phyloP scores from a whole-genome alignment of 768 basidiomycete genomes.

The Ramaria sp. region DNA sequence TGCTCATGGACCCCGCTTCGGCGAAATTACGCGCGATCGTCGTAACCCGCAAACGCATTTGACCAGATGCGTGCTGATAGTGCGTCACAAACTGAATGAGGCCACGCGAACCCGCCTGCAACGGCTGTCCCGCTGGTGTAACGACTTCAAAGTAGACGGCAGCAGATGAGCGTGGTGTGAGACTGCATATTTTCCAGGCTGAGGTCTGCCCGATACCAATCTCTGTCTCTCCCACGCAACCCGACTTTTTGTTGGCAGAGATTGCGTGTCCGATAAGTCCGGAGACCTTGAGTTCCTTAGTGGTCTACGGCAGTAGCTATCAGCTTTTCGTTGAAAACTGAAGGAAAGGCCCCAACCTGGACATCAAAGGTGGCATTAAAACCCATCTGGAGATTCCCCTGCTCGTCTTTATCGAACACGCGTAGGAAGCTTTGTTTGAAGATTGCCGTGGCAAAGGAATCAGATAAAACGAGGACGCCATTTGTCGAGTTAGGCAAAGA shows the following conservation, averaged over 20 bases:
- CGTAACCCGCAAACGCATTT: constrained; percentile 91
- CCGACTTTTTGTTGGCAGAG: constrained; percentile 93
- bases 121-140: constrained; percentile 88
- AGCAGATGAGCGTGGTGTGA: constrained; percentile 78
- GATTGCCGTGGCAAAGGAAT: constrained; percentile 94
- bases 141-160: constrained; percentile 99
- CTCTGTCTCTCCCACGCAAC: constrained; percentile 96
- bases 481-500: constrained; percentile 91
- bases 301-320: constrained; percentile 47
- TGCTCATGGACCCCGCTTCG: constrained; percentile 89
- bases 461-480: constrained; percentile 90
- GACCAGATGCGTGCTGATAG: constrained; percentile 95
- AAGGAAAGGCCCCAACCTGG: constrained; percentile 41
- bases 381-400: constrained; percentile 91
- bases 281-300: constrained; percentile 97
- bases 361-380: constrained; percentile 99
- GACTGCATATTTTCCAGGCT: constrained; percentile 92
- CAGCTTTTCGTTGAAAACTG: neutral
- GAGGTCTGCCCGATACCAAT: constrained; percentile 98
- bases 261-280: constrained; percentile 97
- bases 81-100: constrained; percentile 98
- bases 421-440: constrained; percentile 98
- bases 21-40: constrained; percentile 97
- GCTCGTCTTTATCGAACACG: constrained; percentile 84
- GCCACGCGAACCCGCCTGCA: constrained; percentile 82